A percentile compares a stretch with the other conserved stretches of the same genome.
These are phyloP conservation scores for Polyplosphaeria fusca DNA, from an alignment of 495 filamentous ascomycete genomes.

Conservation along the genomic window DNA sequence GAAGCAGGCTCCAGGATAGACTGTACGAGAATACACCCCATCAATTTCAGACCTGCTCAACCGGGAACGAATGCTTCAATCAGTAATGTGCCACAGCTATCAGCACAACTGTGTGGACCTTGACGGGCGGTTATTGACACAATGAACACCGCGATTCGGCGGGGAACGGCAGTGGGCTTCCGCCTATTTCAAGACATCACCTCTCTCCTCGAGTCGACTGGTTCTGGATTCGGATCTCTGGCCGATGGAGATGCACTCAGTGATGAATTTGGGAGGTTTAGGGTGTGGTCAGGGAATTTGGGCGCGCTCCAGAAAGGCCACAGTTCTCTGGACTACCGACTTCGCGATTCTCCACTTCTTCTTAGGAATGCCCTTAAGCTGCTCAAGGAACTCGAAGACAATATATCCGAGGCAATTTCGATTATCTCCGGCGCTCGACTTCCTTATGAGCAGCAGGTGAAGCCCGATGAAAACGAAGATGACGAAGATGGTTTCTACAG, in stretches of 20 bases:
- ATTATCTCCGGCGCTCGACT: slow-evolving; percentile 21
- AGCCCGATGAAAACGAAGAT: slow-evolving; percentile 13
- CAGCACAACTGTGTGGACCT: too few relatives aligned
- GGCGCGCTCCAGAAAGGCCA: slow-evolving; percentile 34
- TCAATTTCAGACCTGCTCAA: too few relatives aligned
- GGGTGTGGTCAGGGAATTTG: slow-evolving; percentile 33
- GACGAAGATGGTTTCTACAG: slow-evolving; percentile 18
- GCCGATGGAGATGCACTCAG: slow-evolving; percentile 21
- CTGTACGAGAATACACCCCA: too few relatives aligned
- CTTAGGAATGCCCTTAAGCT: slow-evolving; percentile 29
- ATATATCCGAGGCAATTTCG: slow-evolving; percentile 23
- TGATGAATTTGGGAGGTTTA: slow-evolving; percentile 31
- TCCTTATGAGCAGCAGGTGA: slow-evolving; percentile 29
- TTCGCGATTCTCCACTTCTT: slow-evolving; percentile 31
- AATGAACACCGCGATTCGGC: slow-evolving; percentile 25
- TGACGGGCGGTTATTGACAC: slow-evolving; percentile 1
- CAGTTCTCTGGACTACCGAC: slow-evolving; percentile 31
- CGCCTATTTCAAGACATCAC: slow-evolving; percentile 22
- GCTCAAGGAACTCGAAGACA: slow-evolving; percentile 23
- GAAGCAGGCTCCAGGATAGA: too few relatives aligned
- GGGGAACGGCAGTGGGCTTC: slow-evolving; percentile 22
- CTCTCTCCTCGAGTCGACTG: not conserved
- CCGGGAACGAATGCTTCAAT: too few relatives aligned
- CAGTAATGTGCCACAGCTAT: too few relatives aligned
- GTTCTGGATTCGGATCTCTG: not conserved